A percentile compares a stretch with the other conserved stretches of the same genome.
phyloP scores from a whole-genome alignment of 2,329 filamentous ascomycete species.

The Nemania diffusa region DNA sequence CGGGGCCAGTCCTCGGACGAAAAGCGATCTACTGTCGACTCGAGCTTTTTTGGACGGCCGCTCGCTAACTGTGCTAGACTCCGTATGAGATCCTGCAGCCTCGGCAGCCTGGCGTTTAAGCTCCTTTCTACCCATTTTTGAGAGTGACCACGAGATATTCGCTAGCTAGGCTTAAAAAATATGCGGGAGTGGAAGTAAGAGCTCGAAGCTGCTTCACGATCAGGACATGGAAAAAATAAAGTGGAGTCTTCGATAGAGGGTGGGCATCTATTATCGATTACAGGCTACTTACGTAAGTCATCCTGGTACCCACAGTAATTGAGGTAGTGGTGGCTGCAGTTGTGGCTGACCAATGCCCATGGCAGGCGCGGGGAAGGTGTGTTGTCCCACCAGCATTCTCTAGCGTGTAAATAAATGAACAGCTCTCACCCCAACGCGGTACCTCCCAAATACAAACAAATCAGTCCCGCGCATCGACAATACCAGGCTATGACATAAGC shows the following conservation, averaged over 20 bases:
- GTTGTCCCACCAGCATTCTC: conserved; percentile 40
- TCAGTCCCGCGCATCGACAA: background rate
- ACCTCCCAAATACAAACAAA: conserved; percentile 30
- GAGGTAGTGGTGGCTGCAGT: too few species aligned
- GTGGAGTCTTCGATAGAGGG: conserved; percentile 35
- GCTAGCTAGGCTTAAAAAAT: too few species aligned
- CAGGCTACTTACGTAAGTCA: too few species aligned
- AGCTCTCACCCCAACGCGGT: conserved; percentile 4
- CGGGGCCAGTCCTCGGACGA: conserved; percentile 86
- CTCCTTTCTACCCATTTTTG: conserved; percentile 39
- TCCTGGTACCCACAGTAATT: too few species aligned
- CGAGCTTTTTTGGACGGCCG: conserved; percentile 65
- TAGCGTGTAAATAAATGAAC: conserved; percentile 22
- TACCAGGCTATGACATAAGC: background rate
- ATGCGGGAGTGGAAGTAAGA: background rate
- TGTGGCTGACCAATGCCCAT: too few species aligned
- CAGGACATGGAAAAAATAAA: conserved; percentile 37
- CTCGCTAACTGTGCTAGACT: conserved; percentile 38
- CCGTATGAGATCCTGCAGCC: conserved; percentile 38
- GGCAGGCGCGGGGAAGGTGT: conserved; percentile 16
- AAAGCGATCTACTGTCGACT: conserved; percentile 77
- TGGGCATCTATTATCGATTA: conserved; percentile 15
- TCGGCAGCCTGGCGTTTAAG: conserved; percentile 41
- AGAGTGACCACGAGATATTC: too few species aligned
- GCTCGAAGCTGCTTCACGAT: conserved; percentile 8